Evolutionary conservation across 164 flowering plant species (phyloP).

Genomic region (Stephania cephalantha): DNA sequence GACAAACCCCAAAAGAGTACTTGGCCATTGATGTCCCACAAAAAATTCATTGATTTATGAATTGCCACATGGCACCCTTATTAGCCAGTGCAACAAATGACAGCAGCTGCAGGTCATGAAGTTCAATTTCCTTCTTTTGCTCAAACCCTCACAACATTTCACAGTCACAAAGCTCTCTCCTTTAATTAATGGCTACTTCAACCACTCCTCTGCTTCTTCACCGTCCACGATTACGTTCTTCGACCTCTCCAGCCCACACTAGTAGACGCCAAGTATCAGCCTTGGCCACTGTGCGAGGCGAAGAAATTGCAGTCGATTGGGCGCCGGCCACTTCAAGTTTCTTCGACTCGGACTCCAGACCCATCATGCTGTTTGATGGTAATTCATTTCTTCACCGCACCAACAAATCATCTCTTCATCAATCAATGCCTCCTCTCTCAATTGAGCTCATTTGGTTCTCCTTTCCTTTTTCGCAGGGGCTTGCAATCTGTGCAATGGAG

Average conservation of each 20-base stretch:
- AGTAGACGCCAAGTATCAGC: constrained; percentile 12
- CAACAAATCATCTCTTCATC: not conserved
- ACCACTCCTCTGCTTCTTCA: constrained; percentile 9
- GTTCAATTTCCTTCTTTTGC: not conserved
- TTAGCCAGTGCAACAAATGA: too few species aligned
- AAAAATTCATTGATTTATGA: too few species aligned
- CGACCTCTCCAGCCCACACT: constrained; percentile 20
- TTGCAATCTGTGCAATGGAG: constrained; percentile 92
- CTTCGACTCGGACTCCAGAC: constrained; percentile 66
- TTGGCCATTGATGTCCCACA: too few species aligned
- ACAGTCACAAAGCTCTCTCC: not conserved
- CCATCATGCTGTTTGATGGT: constrained; percentile 89
- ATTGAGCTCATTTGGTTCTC: not conserved
- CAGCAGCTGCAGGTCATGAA: not conserved
- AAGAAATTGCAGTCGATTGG: constrained; percentile 36
- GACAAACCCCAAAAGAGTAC: too few species aligned
- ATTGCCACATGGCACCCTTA: too few species aligned
- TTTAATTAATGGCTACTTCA: not conserved
- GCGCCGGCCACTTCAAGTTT: constrained; percentile 51
- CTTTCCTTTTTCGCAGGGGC: constrained; percentile 40
- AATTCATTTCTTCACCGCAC: constrained; percentile 3
- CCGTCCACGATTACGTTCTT: constrained; percentile 18
- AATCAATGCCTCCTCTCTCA: not conserved
- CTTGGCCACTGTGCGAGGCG: constrained; percentile 20
- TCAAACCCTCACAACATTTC: not conserved